phyloP scores from a whole-genome alignment of 176 grass and related monocot species.

The Paspalum notatum region DNA sequence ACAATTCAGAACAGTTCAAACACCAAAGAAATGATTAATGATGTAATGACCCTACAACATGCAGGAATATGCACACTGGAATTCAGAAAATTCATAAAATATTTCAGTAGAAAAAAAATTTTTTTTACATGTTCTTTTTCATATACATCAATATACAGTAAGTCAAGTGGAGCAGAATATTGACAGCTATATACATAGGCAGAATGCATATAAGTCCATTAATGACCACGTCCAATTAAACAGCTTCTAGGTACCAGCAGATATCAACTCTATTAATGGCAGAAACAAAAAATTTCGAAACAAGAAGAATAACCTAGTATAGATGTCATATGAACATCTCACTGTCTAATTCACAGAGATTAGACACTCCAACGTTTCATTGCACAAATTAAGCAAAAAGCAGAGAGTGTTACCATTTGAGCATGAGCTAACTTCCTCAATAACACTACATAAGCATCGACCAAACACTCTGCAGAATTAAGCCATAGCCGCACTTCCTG shows the following conservation, averaged over 20 bases:
- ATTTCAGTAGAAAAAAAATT: conserved; percentile 12
- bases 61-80: not conserved
- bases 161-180: not conserved
- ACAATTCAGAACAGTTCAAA: not conserved
- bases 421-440: conserved; percentile 63
- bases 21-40: not conserved
- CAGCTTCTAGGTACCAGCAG: conserved; percentile 15
- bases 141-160: conserved; percentile 14
- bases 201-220: conserved; percentile 20
- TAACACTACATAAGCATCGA: conserved; percentile 81
- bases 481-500: conserved; percentile 68
- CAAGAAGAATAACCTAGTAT: conserved; percentile 16
- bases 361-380: not conserved
- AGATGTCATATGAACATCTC: conserved; percentile 16
- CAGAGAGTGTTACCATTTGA: conserved; percentile 53
- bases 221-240: conserved; percentile 27
- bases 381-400: conserved; percentile 26
- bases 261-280: conserved; percentile 11
- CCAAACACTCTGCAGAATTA: conserved; percentile 65
- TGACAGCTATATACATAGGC: not conserved
- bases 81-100: not conserved
- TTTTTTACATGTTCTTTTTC: not conserved
- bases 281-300: conserved; percentile 7
- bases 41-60: not conserved
- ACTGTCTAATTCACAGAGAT: not conserved